phyloP scores from a whole-genome alignment of 441 rosid species.

The Pelargonium fulgidum region DNA sequence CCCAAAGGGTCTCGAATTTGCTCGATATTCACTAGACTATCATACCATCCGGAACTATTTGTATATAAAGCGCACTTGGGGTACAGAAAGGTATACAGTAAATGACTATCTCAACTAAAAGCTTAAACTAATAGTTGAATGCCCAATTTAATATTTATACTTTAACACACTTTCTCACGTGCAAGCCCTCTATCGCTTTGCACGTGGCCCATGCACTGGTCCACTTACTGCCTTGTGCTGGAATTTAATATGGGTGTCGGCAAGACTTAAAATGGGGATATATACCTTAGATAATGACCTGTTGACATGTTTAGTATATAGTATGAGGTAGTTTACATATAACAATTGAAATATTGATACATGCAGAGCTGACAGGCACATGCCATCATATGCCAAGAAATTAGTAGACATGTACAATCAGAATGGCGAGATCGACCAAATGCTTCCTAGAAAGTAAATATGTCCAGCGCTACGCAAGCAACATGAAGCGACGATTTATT shows the following conservation, averaged over 20 bases:
- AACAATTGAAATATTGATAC: slow-evolving; percentile 11
- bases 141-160: too few species aligned
- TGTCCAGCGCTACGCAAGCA: neutral
- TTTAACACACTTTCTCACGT: too few species aligned
- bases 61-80: slow-evolving; percentile 73
- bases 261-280: too few species aligned
- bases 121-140: too few species aligned
- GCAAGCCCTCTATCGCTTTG: too few species aligned
- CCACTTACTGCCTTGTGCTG: too few species aligned
- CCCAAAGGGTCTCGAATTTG: slow-evolving; percentile 93
- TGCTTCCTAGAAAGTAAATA: slow-evolving; percentile 48
- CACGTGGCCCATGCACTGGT: too few species aligned
- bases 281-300: neutral
- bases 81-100: slow-evolving; percentile 56
- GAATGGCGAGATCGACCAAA: slow-evolving; percentile 64
- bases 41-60: slow-evolving; percentile 90
- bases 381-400: slow-evolving; percentile 82
- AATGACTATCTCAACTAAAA: too few species aligned
- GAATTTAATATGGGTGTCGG: too few species aligned
- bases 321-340: slow-evolving; percentile 4
- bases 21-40: slow-evolving; percentile 88
- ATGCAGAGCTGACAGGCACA: slow-evolving; percentile 71
- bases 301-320: neutral
- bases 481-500: neutral
- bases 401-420: slow-evolving; percentile 72